Evolutionary conservation across 1,284 basidiomycete species (phyloP).

Genomic region (Wolfiporia cocos): DNA sequence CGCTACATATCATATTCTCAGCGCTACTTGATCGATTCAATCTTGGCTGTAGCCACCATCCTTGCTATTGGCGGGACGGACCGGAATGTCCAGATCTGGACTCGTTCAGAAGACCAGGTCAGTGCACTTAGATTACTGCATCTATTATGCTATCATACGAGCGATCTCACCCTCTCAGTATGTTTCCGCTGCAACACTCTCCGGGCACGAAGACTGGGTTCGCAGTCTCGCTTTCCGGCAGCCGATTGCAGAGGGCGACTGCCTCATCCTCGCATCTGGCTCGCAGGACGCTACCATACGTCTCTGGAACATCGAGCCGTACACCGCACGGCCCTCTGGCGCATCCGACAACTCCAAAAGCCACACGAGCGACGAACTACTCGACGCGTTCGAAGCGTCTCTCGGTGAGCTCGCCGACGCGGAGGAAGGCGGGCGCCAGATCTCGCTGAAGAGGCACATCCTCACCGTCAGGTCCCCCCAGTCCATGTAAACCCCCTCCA

Average conservation of each 20-base stretch:
- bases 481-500: slow-evolving; percentile 36
- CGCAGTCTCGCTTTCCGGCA: slow-evolving; percentile 67
- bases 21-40: neutral
- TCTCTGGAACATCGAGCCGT: slow-evolving; percentile 74
- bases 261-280: slow-evolving; percentile 75
- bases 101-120: slow-evolving; percentile 54
- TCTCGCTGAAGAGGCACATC: slow-evolving; percentile 80
- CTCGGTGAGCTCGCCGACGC: slow-evolving; percentile 61
- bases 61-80: slow-evolving; percentile 80
- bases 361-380: slow-evolving; percentile 57
- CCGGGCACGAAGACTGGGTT: slow-evolving; percentile 95
- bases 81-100: slow-evolving; percentile 70
- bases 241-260: slow-evolving; percentile 25
- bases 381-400: slow-evolving; percentile 85
- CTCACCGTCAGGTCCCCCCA: slow-evolving; percentile 52
- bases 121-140: slow-evolving; percentile 6
- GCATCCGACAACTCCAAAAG: slow-evolving; percentile 17
- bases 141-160: neutral
- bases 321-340: slow-evolving; percentile 19
- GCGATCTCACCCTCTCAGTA: slow-evolving; percentile 35
- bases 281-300: slow-evolving; percentile 91
- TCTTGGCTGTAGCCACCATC: slow-evolving; percentile 45
- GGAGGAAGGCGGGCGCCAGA: slow-evolving; percentile 67
- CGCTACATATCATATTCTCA: neutral
- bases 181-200: slow-evolving; percentile 52